A percentile compares a stretch with the other conserved stretches of the same genome.
phyloP scores from a whole-genome alignment of 2,329 filamentous ascomycete genomes.

The Sclerotinia subarctica region DNA sequence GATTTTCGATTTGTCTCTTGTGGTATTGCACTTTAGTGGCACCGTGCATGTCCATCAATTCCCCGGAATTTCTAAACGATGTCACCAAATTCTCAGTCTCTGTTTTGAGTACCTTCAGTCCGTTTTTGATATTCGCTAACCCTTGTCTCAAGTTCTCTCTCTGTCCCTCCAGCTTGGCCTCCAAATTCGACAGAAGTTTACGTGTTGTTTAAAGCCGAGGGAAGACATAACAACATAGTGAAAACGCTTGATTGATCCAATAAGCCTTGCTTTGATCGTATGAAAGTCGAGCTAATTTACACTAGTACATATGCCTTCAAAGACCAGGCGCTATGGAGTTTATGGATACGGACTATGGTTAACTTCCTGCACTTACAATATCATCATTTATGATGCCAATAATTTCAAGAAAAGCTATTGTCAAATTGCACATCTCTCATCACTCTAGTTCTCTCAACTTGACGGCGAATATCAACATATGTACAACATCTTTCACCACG shows the following conservation, averaged over 20 bases:
- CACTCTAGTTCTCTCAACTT: fast-evolving
- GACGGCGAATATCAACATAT: background rate
- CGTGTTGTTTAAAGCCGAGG: too few relatives aligned
- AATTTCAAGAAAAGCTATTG: background rate
- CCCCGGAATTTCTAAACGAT: too few relatives aligned
- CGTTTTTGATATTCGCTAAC: background rate
- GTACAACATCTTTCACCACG: background rate
- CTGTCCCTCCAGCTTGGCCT: background rate
- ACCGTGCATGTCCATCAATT: background rate
- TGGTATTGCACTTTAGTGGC: background rate
- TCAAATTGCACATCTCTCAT: background rate
- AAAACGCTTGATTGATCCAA: too few relatives aligned
- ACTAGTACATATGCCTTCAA: too few relatives aligned
- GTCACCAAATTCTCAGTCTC: background rate
- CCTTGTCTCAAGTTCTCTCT: background rate
- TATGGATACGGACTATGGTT: fast-evolving
- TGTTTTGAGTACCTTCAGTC: background rate
- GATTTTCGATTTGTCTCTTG: background rate
- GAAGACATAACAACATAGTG: too few relatives aligned
- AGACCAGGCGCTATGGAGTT: background rate
- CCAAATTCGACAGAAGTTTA: background rate
- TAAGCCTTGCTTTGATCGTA: too few relatives aligned
- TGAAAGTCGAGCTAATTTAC: too few relatives aligned
- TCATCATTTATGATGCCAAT: background rate
- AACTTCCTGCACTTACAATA: background rate